A percentile compares a stretch with the other conserved stretches of the same genome.
Conservation (phyloP, 306 rosid species). For the Hippophae gyantsensis region DNA sequence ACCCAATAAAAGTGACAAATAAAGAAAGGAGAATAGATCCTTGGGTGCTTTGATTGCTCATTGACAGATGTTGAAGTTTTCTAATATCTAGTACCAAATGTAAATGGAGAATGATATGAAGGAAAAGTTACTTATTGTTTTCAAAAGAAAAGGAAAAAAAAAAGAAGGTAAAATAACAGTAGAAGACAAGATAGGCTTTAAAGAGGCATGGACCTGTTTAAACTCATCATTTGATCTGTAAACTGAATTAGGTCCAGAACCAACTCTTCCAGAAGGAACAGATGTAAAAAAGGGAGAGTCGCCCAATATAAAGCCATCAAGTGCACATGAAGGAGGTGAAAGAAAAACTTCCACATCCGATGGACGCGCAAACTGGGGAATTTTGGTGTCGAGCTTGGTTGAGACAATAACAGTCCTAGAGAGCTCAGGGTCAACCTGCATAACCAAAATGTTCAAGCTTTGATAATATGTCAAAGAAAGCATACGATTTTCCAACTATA, state of each 20-base stretch:
- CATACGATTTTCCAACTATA: not conserved
- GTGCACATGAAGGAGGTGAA: slow-evolving; percentile 72
- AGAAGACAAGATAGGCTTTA: not conserved
- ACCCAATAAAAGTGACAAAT: too few species aligned
- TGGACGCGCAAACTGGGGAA: slow-evolving; percentile 90
- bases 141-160: too few species aligned
- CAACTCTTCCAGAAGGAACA: slow-evolving; percentile 96
- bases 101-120: too few species aligned
- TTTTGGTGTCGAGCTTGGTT: slow-evolving; percentile 87
- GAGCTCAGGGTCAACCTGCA: slow-evolving; percentile 85
- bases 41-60: too few species aligned
- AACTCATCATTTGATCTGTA: slow-evolving; percentile 76
- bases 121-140: not conserved
- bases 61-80: too few species aligned
- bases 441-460: slow-evolving; percentile 1
- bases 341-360: slow-evolving; percentile 94
- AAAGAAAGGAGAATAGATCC: too few species aligned
- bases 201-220: slow-evolving; percentile 52
- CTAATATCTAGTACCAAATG: too few species aligned
- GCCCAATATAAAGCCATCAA: slow-evolving; percentile 80
- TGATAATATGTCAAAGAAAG: not conserved
- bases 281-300: slow-evolving; percentile 96
- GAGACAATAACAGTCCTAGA: slow-evolving; percentile 88
- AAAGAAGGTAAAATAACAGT: not conserved
- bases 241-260: slow-evolving; percentile 56